Evolutionary conservation across 2,329 filamentous ascomycete species (phyloP), one percentile per base, ranked within the genome.

Genomic region (Eutypella sp.): DNA sequence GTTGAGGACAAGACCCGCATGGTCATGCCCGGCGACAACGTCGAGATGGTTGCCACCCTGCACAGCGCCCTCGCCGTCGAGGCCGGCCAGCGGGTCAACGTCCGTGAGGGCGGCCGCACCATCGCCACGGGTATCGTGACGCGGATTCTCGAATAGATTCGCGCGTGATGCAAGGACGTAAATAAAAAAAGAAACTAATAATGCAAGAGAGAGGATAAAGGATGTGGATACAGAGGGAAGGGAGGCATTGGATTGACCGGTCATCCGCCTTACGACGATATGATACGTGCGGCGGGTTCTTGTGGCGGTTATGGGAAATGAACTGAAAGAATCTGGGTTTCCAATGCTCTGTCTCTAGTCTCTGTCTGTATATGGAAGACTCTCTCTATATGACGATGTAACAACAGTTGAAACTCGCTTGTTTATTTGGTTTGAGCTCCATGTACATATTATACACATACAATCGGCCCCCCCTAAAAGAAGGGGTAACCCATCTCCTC

Each of bases 1-100:
- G 85, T 79, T 52, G 84, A 85, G 68, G 85, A 92, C 59, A 70
- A 78, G 49, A 67, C 76, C 53, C 74, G 73, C 69, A 87, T 90
- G 76, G 85, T 96, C 70, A 95, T 96, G 90, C 93, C 93, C 43
- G 93, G 93, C 69, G 93, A 99, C 81, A 99, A 99, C 72, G 83
- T 96, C 57, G 93, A 99, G 79, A 96, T 99, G 91, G 75, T 93
- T 55, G 87, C 90, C 67, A 82, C 85, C 61, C 84, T 96, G 64
- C 82, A 89, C 71, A 76, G 87, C 71, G 89, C 92, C 53, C 81
- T 95, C 62, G 92, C 92, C 49, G 73, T 96, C 53, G 93, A 99
- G 75, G 74, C 81, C 52, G 92, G 93, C 59, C 89, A 96, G 77
- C 88, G 93, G 62, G 93, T 99, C 82, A 99, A 97, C 78, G 84